These are phyloP conservation scores for Candida sp. DNA, from an alignment of 1,139 yeast genomes.

Conservation along the genomic window DNA sequence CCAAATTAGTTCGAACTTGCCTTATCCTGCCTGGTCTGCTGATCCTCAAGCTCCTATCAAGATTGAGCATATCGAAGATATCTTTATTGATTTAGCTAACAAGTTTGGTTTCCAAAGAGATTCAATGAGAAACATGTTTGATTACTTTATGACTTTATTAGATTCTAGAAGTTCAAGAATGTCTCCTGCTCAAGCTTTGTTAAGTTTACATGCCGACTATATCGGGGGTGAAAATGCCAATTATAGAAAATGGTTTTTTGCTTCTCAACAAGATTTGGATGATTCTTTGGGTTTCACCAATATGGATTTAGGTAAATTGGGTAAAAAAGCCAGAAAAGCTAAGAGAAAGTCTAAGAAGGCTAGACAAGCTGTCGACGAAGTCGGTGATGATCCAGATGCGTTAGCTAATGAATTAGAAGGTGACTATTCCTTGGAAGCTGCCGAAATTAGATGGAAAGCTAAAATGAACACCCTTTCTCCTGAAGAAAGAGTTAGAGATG, in stretches of 20 bases:
- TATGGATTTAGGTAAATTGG: conserved; percentile 75
- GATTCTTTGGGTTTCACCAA: conserved; percentile 43
- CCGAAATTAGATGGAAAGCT: conserved; percentile 50
- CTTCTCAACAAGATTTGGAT: conserved; percentile 40
- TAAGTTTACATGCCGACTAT: conserved; percentile 93
- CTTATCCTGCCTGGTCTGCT: conserved; percentile 96
- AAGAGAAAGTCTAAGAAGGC: conserved; percentile 62
- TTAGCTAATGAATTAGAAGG: conserved; percentile 82
- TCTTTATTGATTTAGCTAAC: conserved; percentile 84
- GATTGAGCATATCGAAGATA: conserved; percentile 87
- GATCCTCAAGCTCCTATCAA: conserved; percentile 80
- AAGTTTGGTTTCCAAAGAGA: conserved; percentile 98
- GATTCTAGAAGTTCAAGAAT: conserved; percentile 96
- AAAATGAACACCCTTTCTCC: conserved; percentile 46
- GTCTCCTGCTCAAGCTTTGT: conserved; percentile 94
- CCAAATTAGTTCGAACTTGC: conserved; percentile 59
- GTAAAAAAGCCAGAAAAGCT: conserved; percentile 50
- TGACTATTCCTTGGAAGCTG: conserved; percentile 62
- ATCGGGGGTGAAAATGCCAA: conserved; percentile 49
- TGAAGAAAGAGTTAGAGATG: conserved; percentile 82
- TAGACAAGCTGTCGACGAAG: conserved; percentile 51
- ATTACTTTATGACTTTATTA: conserved; percentile 87
- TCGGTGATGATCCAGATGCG: conserved; percentile 46
- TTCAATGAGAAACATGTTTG: conserved; percentile 96
- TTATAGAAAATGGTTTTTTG: conserved; percentile 44